Conservation (phyloP, 2,329 filamentous ascomycete species). For the Cercospora janseana region DNA sequence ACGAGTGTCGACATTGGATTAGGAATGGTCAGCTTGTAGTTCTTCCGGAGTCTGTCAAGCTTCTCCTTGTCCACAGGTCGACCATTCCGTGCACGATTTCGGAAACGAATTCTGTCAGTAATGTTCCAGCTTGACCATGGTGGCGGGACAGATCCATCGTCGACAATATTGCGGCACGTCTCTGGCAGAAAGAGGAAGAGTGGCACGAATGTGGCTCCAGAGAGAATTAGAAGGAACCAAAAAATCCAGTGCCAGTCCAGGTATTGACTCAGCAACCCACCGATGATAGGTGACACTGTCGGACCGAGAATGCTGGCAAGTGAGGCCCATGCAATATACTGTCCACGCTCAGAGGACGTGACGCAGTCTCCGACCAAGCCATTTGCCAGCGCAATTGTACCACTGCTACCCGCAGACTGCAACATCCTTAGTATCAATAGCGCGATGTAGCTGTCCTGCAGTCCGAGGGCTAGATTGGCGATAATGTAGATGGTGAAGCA, state of each 20-base stretch:
- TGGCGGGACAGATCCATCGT: slow-evolving; percentile 60
- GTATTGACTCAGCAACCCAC: slow-evolving; percentile 62
- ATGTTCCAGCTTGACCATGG: slow-evolving; percentile 59
- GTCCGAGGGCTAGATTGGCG: slow-evolving; percentile 38
- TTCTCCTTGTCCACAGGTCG: slow-evolving; percentile 28
- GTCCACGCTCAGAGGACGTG: slow-evolving; percentile 66
- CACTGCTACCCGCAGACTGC: slow-evolving; percentile 64
- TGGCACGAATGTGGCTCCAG: slow-evolving; percentile 51
- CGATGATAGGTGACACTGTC: slow-evolving; percentile 59
- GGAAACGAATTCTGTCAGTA: slow-evolving; percentile 42
- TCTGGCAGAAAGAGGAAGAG: slow-evolving; percentile 58
- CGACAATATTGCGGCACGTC: slow-evolving; percentile 53
- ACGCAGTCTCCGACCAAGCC: slow-evolving; percentile 72
- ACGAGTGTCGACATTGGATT: slow-evolving; percentile 33
- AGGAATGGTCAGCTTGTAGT: slow-evolving; percentile 30
- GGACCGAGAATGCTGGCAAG: slow-evolving; percentile 54
- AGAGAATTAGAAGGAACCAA: slow-evolving; percentile 52
- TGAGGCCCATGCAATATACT: slow-evolving; percentile 68
- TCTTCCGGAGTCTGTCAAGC: slow-evolving; percentile 25
- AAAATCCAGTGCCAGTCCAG: slow-evolving; percentile 56
- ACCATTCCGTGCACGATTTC: slow-evolving; percentile 22
- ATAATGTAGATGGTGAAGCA: slow-evolving; percentile 37
- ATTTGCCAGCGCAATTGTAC: slow-evolving; percentile 67
- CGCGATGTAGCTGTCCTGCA: slow-evolving; percentile 41
- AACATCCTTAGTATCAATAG: slow-evolving; percentile 61